phyloP scores from a whole-genome alignment of 139 green algal species.

The Yamagishiella unicocca region DNA sequence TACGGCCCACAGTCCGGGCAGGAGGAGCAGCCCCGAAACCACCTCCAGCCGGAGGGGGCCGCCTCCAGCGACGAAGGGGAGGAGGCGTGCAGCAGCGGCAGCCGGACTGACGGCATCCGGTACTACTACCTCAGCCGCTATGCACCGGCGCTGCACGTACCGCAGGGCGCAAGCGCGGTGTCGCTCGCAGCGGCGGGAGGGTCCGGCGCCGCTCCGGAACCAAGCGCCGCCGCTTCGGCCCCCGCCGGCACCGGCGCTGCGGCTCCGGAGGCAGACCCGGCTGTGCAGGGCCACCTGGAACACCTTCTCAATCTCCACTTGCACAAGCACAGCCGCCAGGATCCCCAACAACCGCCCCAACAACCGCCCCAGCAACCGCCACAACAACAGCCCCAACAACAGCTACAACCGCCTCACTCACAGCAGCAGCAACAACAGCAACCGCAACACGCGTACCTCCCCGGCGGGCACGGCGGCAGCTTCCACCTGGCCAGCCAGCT shows the following conservation, averaged over 20 bases:
- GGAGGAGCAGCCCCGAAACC: background rate
- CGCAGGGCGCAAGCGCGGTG: background rate
- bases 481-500: background rate
- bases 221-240: background rate
- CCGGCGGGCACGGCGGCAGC: background rate
- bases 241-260: background rate
- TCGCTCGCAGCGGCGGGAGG: background rate
- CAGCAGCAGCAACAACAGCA: background rate
- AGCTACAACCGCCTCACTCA: background rate
- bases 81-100: background rate
- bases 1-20: background rate
- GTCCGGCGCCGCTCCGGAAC: too few relatives aligned
- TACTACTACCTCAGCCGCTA: constrained; percentile 12
- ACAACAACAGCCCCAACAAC: background rate
- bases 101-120: background rate
- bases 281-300: background rate
- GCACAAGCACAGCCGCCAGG: background rate
- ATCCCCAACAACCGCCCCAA: background rate
- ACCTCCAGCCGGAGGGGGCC: background rate
- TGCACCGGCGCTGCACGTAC: background rate
- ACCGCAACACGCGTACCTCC: background rate
- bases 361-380: background rate
- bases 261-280: background rate
- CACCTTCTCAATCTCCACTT: background rate
- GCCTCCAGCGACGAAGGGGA: background rate